Conservation (phyloP, 495 filamentous ascomycete genomes). For the Tuber calosporum region DNA sequence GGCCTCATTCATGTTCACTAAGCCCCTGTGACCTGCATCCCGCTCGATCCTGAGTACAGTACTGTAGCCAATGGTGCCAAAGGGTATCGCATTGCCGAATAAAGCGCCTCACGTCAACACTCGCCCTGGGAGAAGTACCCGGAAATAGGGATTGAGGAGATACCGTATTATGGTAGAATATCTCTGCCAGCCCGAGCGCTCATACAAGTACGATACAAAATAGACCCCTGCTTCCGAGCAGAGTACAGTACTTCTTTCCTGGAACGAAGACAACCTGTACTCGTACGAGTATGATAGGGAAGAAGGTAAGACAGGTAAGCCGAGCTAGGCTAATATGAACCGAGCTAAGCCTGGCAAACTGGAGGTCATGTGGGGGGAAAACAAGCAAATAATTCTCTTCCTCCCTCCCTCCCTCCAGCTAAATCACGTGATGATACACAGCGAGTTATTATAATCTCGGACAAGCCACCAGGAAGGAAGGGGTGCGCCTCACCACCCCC, state of each 20-base stretch:
- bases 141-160: too few relatives aligned
- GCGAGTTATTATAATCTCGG: too few relatives aligned
- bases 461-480: too few relatives aligned
- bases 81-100: not conserved
- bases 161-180: too few relatives aligned
- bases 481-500: not conserved
- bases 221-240: too few relatives aligned
- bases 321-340: not conserved
- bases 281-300: not conserved
- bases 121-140: too few relatives aligned
- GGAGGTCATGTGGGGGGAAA: not conserved
- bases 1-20: not conserved
- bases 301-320: not conserved
- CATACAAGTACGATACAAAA: too few relatives aligned
- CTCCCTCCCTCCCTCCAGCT: not conserved
- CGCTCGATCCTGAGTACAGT: not conserved
- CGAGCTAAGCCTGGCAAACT: too few relatives aligned
- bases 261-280: too few relatives aligned
- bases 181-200: too few relatives aligned
- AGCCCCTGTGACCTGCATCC: not conserved
- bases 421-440: not conserved
- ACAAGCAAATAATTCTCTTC: not conserved
- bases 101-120: not conserved
- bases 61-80: not conserved
- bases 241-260: too few relatives aligned